phyloP scores from a whole-genome alignment of 768 basidiomycete species.

The Lenzites betulinus region DNA sequence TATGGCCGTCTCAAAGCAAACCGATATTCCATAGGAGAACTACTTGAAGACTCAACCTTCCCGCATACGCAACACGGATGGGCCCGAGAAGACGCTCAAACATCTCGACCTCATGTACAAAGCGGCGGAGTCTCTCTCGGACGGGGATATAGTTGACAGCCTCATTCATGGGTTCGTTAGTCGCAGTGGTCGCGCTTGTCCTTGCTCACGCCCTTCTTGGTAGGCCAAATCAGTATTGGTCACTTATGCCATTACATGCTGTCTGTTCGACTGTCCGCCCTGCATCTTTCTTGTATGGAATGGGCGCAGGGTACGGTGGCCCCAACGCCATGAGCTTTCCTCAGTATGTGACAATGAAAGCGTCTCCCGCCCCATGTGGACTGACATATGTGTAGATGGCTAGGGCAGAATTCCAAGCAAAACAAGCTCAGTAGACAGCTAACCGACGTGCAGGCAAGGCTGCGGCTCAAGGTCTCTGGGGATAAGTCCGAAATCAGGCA shows the following conservation, averaged over 20 bases:
- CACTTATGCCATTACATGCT: conserved; percentile 91
- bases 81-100: conserved; percentile 67
- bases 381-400: conserved; percentile 62
- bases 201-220: neutral
- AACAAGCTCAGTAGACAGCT: conserved; percentile 78
- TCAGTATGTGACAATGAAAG: conserved; percentile 47
- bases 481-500: conserved; percentile 89
- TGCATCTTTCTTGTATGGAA: conserved; percentile 80
- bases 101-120: conserved; percentile 80
- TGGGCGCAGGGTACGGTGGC: conserved; percentile 64
- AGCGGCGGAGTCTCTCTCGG: conserved; percentile 91
- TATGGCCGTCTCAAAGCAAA: neutral
- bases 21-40: conserved; percentile 66
- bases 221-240: conserved; percentile 95
- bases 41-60: conserved; percentile 86
- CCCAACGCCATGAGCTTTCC: conserved; percentile 78
- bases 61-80: conserved; percentile 54
- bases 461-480: conserved; percentile 93
- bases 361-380: neutral
- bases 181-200: neutral
- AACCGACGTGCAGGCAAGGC: conserved; percentile 89
- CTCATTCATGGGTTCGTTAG: conserved; percentile 84
- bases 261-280: conserved; percentile 89
- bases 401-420: conserved; percentile 97
- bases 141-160: conserved; percentile 90